phyloP scores from a whole-genome alignment of 306 rosid genomes.

The Pyrus betulifolia region DNA sequence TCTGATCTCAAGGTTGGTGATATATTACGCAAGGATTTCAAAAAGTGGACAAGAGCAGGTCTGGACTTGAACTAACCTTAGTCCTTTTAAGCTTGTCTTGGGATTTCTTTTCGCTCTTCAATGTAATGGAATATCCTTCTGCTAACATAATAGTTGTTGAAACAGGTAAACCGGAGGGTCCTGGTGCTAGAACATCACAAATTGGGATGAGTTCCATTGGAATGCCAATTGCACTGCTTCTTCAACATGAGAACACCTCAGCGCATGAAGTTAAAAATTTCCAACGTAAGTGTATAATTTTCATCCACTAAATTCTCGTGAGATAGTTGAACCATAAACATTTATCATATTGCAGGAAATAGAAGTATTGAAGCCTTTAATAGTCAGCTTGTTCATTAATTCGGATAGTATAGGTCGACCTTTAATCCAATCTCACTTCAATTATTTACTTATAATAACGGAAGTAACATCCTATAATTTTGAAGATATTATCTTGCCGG shows the following conservation, averaged over 20 bases:
- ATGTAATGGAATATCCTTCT: not conserved
- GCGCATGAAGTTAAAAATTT: conserved; percentile 45
- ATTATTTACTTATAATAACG: not conserved
- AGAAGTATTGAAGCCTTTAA: not conserved
- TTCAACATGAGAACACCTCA: conserved; percentile 31
- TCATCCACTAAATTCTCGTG: not conserved
- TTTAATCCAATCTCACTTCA: not conserved
- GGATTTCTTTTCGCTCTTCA: not conserved
- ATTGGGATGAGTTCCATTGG: conserved; percentile 77
- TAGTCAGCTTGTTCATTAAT: not conserved
- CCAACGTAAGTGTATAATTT: conserved; percentile 38
- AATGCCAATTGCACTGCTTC: conserved; percentile 52
- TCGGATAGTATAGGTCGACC: not conserved
- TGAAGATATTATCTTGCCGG: not conserved
- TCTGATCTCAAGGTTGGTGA: conserved; percentile 49
- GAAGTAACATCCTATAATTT: not conserved
- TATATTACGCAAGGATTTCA: conserved; percentile 65
- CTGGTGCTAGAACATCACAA: conserved; percentile 39
- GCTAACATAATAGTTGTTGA: not conserved
- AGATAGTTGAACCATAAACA: not conserved
- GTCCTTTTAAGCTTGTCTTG: not conserved
- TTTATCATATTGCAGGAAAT: not conserved
- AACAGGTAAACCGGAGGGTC: conserved; percentile 25
- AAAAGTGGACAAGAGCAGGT: conserved; percentile 79
- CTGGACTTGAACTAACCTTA: conserved; percentile 1